Evolutionary conservation across 331 rosid genomes (phyloP).

Genomic region (Acacia concinna): DNA sequence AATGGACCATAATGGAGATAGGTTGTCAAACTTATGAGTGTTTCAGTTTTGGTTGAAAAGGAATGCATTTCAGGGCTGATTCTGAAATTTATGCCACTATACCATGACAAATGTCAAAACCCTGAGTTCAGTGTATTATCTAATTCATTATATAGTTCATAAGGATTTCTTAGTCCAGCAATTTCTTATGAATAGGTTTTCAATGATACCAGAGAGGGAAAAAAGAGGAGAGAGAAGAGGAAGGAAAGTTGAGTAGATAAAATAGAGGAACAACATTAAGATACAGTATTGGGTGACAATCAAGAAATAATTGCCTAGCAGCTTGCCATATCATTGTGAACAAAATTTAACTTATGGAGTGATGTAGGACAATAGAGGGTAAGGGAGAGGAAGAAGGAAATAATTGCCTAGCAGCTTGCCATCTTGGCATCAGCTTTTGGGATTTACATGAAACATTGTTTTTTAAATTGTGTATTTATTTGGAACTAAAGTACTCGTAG

Average conservation of each 20-base stretch:
- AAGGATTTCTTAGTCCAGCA: neutral
- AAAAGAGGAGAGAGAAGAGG: neutral
- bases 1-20: neutral
- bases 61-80: neutral
- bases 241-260: neutral
- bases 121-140: neutral
- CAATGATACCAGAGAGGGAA: neutral
- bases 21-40: neutral
- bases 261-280: neutral
- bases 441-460: neutral
- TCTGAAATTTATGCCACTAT: neutral
- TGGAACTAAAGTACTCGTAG: neutral
- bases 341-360: neutral
- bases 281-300: neutral
- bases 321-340: neutral
- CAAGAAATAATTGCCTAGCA: neutral
- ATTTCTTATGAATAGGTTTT: neutral
- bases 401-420: too few relatives aligned
- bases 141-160: neutral
- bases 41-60: neutral
- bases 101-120: neutral
- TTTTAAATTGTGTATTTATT: neutral
- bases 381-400: neutral
- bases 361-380: neutral
- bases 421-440: neutral